Base-by-base conservation (phyloP, 495 filamentous ascomycete species). In the Elaphomyces granulatus region DNA sequence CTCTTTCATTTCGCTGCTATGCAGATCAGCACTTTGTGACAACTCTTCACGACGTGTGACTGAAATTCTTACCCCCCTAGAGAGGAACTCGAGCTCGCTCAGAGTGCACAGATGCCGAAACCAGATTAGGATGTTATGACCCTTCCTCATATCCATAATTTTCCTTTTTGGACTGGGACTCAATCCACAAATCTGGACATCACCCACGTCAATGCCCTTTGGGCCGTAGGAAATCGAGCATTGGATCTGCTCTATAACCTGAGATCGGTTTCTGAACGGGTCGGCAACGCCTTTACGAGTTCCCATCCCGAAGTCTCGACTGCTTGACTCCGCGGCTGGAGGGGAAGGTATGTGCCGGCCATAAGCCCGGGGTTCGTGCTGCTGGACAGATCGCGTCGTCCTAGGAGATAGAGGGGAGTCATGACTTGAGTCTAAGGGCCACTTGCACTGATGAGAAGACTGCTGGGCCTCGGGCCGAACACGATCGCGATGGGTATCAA, bases 131-230 rank as follows among this genome's bases (percentile, higher is more conserved):
- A 60, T 47, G 14, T 37, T 45, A 14, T 43, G 46, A 6, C 14
- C 36, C 32, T 36, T 45, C 19, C 49, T 43, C 17, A 37, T 38
- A 28, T 40, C 34, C 2, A 50, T 12, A 16, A 70, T 43, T 15
- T 58, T 47, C 6, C 15, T 17, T 37, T 45, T 49, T 8, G 40
- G 41, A 0, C 16, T 3, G 12, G 0, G 15, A 8, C 31, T n/a
- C 12, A 65, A 38, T 15, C 66, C 66, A 41, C 59, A 61, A 8
- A 72, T 40, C 15, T 53, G 57, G 18, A 59, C 53, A 16, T 45
- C 14, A 3, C 67, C 70, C 20, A 70, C 40, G 0, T 45, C 34
- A 14, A 44, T 47, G 16, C 47, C 58, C 1, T 58, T 43, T 12
- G 51, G 40, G 1, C 67, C 69, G 42, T 59, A 64, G 39, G 43